phyloP scores from a whole-genome alignment of 1,284 basidiomycete species.

The Leccinum pachyderme region DNA sequence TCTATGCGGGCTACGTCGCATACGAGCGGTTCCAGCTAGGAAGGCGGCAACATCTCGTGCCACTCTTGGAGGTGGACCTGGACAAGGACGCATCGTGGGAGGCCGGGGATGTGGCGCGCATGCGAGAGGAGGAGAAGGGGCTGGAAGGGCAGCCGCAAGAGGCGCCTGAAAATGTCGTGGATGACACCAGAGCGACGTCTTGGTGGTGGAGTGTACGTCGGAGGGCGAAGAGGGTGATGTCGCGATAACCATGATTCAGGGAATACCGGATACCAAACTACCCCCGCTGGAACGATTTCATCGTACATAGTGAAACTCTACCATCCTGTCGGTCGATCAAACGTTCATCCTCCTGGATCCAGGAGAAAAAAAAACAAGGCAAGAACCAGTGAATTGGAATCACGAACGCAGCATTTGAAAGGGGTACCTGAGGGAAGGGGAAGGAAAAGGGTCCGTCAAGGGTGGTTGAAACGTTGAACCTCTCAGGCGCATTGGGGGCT shows the following conservation, averaged over 20 bases:
- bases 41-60: constrained; percentile 31
- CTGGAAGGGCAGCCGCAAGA: neutral
- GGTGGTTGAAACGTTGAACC: neutral
- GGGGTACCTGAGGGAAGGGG: neutral
- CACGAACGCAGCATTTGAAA: neutral
- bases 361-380: neutral
- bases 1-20: constrained; percentile 37
- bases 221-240: neutral
- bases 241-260: neutral
- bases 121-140: constrained; percentile 33
- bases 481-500: neutral
- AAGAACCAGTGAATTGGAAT: neutral
- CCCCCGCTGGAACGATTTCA: neutral
- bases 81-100: constrained; percentile 50
- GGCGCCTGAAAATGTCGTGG: constrained; percentile 17
- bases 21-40: constrained; percentile 32
- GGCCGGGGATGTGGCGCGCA: constrained; percentile 37
- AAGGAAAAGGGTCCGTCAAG: neutral
- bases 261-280: neutral
- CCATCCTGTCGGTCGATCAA: neutral
- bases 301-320: neutral
- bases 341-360: no score
- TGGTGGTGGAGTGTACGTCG: constrained; percentile 7
- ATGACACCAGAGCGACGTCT: neutral
- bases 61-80: constrained; percentile 41